Evolutionary conservation across 1,284 basidiomycete species (phyloP).

Genomic region (Cerioporus squamosus): DNA sequence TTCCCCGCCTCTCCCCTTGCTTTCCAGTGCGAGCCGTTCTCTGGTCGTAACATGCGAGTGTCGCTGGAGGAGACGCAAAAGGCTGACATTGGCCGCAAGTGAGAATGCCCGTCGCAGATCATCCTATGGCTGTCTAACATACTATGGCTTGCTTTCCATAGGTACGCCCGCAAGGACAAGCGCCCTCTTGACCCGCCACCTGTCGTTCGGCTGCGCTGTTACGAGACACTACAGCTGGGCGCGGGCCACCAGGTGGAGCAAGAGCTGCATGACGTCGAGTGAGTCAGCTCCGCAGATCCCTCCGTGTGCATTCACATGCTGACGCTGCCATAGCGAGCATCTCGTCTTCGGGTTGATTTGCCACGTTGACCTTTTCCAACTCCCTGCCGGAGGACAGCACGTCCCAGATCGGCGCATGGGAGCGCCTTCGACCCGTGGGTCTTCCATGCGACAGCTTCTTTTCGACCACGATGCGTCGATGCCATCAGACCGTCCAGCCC

Average conservation of each 20-base stretch:
- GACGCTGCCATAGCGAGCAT: not conserved
- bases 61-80: slow-evolving; percentile 21
- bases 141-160: slow-evolving; percentile 15
- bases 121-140: not conserved
- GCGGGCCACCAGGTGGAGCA: slow-evolving; percentile 34
- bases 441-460: not conserved
- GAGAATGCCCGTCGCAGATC: not conserved
- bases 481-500: too few species aligned
- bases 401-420: too few species aligned
- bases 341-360: slow-evolving; percentile 58
- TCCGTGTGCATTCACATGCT: too few species aligned
- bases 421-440: too few species aligned
- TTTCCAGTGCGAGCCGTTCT: slow-evolving; percentile 3
- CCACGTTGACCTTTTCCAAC: slow-evolving; percentile 66
- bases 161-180: slow-evolving; percentile 44
- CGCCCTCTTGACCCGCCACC: slow-evolving; percentile 48
- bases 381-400: slow-evolving; percentile 33
- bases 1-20: not conserved
- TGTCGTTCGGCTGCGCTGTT: slow-evolving; percentile 40
- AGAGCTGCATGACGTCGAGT: slow-evolving; percentile 47
- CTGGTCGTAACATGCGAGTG: slow-evolving; percentile 13
- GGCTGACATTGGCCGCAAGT: slow-evolving; percentile 25
- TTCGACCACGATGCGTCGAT: not conserved
- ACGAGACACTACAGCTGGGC: slow-evolving; percentile 31
- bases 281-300: not conserved